Conservation (phyloP, 2,329 filamentous ascomycete genomes). For the Aquanectria penicillioides region DNA sequence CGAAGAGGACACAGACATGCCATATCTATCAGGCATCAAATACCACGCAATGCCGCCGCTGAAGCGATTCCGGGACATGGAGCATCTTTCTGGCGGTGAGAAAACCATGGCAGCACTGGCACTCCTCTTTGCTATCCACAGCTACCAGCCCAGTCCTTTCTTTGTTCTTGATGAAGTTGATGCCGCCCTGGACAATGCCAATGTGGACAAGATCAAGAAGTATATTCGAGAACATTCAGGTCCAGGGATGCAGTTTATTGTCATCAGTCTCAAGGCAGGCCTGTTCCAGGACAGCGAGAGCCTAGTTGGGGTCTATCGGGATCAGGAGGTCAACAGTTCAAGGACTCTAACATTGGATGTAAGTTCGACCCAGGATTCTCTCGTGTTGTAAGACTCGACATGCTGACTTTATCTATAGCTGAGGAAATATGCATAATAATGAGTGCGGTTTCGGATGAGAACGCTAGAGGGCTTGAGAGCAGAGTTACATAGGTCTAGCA, state of each 20-base stretch:
- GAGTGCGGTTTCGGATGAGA: neutral
- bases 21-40: slow-evolving; percentile 94
- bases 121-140: slow-evolving; percentile 96
- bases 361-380: slow-evolving; percentile 56
- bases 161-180: slow-evolving; percentile 99
- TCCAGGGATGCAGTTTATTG: slow-evolving; percentile 98
- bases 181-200: slow-evolving; percentile 96
- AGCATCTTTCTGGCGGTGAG: slow-evolving; percentile 95
- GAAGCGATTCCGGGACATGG: slow-evolving; percentile 99
- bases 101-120: slow-evolving; percentile 99
- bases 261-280: slow-evolving; percentile 95
- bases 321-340: slow-evolving; percentile 92
- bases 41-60: slow-evolving; percentile 99
- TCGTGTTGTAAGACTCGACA: neutral
- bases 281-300: slow-evolving; percentile 97
- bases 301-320: slow-evolving; percentile 92
- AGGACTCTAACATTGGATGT: slow-evolving; percentile 94
- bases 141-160: slow-evolving; percentile 94
- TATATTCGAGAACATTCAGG: slow-evolving; percentile 95
- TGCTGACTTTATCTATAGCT: slow-evolving; percentile 38
- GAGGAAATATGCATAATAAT: slow-evolving; percentile 47
- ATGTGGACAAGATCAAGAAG: slow-evolving; percentile 94
- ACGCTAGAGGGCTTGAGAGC: neutral
- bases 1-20: slow-evolving; percentile 92
- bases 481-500: neutral